Evolutionary conservation across 2,329 filamentous ascomycete genomes (phyloP), one percentile per base, ranked within the genome.

Genomic region (Hymenoscyphus occultus): DNA sequence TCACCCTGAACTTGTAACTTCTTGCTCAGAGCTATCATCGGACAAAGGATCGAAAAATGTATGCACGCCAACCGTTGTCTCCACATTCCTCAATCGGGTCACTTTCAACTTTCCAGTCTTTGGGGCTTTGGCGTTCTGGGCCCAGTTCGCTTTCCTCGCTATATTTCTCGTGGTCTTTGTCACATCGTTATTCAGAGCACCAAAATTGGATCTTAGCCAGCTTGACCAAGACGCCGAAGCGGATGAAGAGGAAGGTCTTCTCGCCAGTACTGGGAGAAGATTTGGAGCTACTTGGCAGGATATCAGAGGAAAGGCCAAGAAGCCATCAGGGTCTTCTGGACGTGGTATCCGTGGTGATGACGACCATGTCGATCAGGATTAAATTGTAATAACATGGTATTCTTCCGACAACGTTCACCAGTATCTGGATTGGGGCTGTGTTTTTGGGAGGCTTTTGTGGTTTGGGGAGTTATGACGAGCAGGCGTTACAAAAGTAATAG

Each of bases 51-150:
- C 92, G 2, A 86, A 86, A 70, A 84, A 88, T 66, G 89, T 96
- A 28, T 99, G 95, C 82, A 98, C 93, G 0, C 93, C 95, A 0
- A 94, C 90, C 28, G 88, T 97, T 45, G 90, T 93, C 76, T 95
- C 91, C 66, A 97, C 92, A 0, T 96, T 99, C 78, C 83, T 99
- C 69, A 97, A 98, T 78, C 88, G 93, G 56, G 86, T 97, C 67
- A 93, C 91, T 28, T 85, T 97, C 74, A 97, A 96, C 75, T 99
- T 95, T 84, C 93, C 95, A 5, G 92, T 97, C 75, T 96, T 99
- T 74, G 95, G 95, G 12, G 87, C 90, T 12, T 80, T 98, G n/a
- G 86, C 92, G 71, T 99, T 98, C 77, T 99, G 93, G 93, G 91
- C 93, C 0, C 95, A 99, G 74, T 98, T 97, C 75, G 90, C 85